phyloP scores from a whole-genome alignment of 345 rosid species.

The Acer saccharum region DNA sequence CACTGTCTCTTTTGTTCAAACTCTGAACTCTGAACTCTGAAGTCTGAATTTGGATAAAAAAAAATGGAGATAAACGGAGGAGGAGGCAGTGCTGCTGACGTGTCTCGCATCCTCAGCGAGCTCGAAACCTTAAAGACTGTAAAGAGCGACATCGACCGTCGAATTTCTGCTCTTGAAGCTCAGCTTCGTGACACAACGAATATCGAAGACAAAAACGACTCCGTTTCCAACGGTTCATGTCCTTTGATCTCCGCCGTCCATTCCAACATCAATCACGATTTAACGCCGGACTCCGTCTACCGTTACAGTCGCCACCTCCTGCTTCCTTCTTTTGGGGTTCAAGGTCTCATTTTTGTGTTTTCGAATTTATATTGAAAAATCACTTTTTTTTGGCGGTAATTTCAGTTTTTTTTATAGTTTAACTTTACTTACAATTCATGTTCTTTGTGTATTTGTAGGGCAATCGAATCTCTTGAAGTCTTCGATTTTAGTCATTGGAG shows the following conservation, averaged over 20 bases:
- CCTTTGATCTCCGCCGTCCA: constrained; percentile 30
- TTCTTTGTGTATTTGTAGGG: constrained; percentile 33
- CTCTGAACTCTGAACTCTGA: no score
- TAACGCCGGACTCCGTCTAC: constrained; percentile 67
- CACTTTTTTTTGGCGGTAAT: not conserved
- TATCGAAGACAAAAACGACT: constrained; percentile 17
- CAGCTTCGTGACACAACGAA: constrained; percentile 46
- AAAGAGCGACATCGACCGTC: constrained; percentile 58
- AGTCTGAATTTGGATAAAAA: no score
- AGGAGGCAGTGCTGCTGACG: not conserved
- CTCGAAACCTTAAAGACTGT: constrained; percentile 49
- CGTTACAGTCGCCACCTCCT: constrained; percentile 95
- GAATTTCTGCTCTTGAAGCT: constrained; percentile 66
- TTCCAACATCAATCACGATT: constrained; percentile 45
- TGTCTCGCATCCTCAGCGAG: constrained; percentile 37
- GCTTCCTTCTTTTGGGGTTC: constrained; percentile 85
- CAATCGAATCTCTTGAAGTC: constrained; percentile 83
- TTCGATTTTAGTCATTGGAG: constrained; percentile 84
- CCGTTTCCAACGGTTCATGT: constrained; percentile 36
- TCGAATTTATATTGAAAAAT: not conserved
- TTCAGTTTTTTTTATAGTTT: not conserved
- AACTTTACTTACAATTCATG: not conserved
- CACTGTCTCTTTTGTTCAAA: no score
- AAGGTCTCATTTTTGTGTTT: constrained; percentile 45
- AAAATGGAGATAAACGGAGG: constrained; percentile 44